Evolutionary conservation across 768 basidiomycete species (phyloP), one percentile per base, ranked within the genome.

Genomic region (Rhodotorula paludigena): DNA sequence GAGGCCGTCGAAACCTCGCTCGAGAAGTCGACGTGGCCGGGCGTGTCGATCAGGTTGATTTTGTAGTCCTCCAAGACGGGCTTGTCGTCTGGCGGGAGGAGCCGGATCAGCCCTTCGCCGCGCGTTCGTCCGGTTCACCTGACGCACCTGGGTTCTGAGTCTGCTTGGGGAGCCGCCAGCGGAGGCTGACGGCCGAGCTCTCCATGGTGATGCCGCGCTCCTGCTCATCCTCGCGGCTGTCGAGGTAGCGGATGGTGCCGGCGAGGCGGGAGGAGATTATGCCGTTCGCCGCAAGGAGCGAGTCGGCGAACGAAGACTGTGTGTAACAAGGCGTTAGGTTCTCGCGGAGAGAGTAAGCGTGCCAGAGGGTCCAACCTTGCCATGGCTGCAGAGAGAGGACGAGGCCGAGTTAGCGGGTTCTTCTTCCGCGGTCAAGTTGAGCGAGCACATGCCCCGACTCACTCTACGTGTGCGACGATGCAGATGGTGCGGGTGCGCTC

Each of bases 161-260:
- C 44, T 76, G 78, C 58, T 80, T 81, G 44, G 86, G 86, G 79
- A 85, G 82, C 63, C 90, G 89, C 69, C 89, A 99, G 69, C 85
- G 84, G 60, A 97, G 81, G 8, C 89, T 92, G 11, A 98, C 88
- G 0, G 96, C 93, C 77, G 90, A 92, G 71, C 90, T 91, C 79
- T 99, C 93, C 96, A 99, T 98, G 0, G 96, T 98, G 68, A 99
- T 99, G 5, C 96, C 96, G 57, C 96, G 82, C 79, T 98, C 88
- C 75, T 97, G 93, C 76, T 99, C 96, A 74, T 98, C 96, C 77
- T 97, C 92, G 72, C 96, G 83, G 65, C 88, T 90, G 77, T 99
- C 96, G 60, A 98, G 81, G 77, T 94, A 99, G 60, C 96, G 83
- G 78, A 98, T 86, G 78, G 96, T 98, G 16, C 96, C 96, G 4